These are phyloP conservation scores for Neonectria faginata DNA, from an alignment of 2,329 filamentous ascomycete species.

Conservation along the genomic window DNA sequence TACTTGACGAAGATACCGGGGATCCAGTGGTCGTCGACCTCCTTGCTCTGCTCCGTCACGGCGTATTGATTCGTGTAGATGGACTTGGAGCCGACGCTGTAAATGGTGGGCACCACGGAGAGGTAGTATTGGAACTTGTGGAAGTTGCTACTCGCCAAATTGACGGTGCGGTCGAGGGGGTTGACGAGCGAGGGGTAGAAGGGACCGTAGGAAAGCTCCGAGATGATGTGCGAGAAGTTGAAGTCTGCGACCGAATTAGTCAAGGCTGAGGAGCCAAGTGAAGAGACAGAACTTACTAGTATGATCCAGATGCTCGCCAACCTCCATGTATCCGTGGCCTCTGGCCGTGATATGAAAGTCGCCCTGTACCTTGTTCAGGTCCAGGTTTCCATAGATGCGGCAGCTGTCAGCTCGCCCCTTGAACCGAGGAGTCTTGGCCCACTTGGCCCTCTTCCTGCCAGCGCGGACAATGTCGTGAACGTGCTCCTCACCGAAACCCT, in stretches of 20 bases:
- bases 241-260: conserved; percentile 69
- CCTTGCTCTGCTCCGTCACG: conserved; percentile 86
- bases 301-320: conserved; percentile 84
- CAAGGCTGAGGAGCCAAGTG: too few species aligned
- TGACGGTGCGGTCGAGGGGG: conserved; percentile 91
- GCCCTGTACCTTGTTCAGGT: conserved; percentile 96
- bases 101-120: conserved; percentile 93
- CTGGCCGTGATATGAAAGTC: conserved; percentile 98
- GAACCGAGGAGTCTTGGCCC: conserved; percentile 80
- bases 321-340: conserved; percentile 92
- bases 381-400: conserved; percentile 87
- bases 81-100: conserved; percentile 75
- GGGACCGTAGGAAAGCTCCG: conserved; percentile 95
- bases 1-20: conserved; percentile 99
- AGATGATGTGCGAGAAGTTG: conserved; percentile 98
- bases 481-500: conserved; percentile 82
- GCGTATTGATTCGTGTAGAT: conserved; percentile 98
- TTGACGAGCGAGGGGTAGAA: conserved; percentile 95
- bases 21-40: conserved; percentile 75
- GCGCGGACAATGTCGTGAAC: conserved; percentile 90
- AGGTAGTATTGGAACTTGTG: conserved; percentile 99
- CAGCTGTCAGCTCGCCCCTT: conserved; percentile 76
- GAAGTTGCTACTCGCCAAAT: conserved; percentile 80
- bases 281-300: conserved; percentile 64
- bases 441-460: conserved; percentile 71